Evolutionary conservation across 2,329 filamentous ascomycete species (phyloP).

Genomic region (Colletotrichum liriopes): DNA sequence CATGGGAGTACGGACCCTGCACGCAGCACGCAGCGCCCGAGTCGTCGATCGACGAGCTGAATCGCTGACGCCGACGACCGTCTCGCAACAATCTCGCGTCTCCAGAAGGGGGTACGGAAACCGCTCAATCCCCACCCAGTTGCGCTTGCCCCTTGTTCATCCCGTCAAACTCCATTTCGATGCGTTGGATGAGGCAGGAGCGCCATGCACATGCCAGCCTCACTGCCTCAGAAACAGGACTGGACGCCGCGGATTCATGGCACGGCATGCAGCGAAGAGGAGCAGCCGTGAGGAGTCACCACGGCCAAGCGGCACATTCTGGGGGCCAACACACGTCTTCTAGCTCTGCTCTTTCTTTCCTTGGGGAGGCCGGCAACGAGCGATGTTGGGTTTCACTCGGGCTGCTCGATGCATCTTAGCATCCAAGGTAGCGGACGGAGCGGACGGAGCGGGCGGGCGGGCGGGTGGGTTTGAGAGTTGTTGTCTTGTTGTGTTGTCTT

Average conservation of each 20-base stretch:
- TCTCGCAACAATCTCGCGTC: not conserved
- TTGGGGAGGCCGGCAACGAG: not conserved
- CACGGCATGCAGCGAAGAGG: constrained; percentile 24
- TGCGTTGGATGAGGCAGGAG: constrained; percentile 29
- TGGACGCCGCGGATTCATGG: constrained; percentile 12
- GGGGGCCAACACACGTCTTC: constrained; percentile 6
- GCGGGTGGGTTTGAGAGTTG: constrained; percentile 5
- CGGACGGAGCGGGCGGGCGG: too few species aligned
- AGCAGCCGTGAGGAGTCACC: constrained; percentile 16
- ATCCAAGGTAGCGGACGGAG: not conserved
- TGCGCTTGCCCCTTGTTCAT: constrained; percentile 3
- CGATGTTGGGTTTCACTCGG: not conserved
- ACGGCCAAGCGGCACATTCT: constrained; percentile 11
- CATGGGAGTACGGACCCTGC: constrained; percentile 5
- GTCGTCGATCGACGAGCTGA: constrained; percentile 32
- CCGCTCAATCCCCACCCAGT: constrained; percentile 28
- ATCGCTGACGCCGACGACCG: constrained; percentile 35
- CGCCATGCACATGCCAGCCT: constrained; percentile 13
- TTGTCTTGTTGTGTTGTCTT: constrained; percentile 40
- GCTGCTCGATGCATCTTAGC: not conserved
- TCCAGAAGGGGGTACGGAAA: constrained; percentile 11
- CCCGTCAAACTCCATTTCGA: constrained; percentile 14
- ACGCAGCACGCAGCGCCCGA: not conserved
- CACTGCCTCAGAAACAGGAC: constrained; percentile 20
- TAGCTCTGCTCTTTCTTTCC: not conserved